These are phyloP conservation scores for Picea sitchensis DNA, from an alignment of 75 land plant species.

Conservation along the genomic window DNA sequence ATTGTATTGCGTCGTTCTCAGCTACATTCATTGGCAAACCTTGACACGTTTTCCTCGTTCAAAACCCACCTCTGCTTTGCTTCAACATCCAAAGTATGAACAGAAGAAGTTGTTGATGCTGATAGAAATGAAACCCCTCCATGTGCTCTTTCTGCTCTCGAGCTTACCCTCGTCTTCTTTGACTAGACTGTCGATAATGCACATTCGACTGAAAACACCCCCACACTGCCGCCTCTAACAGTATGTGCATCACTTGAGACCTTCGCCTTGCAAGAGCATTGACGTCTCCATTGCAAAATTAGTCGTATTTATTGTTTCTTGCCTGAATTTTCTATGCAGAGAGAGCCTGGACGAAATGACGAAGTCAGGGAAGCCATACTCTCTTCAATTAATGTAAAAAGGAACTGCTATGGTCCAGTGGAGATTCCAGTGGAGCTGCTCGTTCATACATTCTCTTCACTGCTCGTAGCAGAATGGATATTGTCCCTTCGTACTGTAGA, in stretches of 20 bases:
- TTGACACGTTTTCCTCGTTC: constrained; percentile 2
- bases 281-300: background rate
- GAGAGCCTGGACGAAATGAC: background rate
- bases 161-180: background rate
- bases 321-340: background rate
- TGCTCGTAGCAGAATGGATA: no score
- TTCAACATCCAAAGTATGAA: background rate
- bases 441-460: no score
- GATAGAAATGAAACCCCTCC: no score
- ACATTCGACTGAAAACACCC: background rate
- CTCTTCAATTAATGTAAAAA: no score
- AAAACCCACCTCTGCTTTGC: background rate
- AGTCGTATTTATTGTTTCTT: background rate
- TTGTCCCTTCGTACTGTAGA: no score
- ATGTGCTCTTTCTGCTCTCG: background rate
- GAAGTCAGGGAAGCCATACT: no score
- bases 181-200: background rate
- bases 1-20: no score
- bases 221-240: background rate
- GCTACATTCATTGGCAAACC: no score
- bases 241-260: background rate
- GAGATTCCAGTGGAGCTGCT: no score
- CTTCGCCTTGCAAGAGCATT: background rate
- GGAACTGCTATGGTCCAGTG: no score
- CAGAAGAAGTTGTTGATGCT: background rate